phyloP scores from a whole-genome alignment of 371 early-diverging fungal genomes.

The Basidiobolus meristosporus region DNA sequence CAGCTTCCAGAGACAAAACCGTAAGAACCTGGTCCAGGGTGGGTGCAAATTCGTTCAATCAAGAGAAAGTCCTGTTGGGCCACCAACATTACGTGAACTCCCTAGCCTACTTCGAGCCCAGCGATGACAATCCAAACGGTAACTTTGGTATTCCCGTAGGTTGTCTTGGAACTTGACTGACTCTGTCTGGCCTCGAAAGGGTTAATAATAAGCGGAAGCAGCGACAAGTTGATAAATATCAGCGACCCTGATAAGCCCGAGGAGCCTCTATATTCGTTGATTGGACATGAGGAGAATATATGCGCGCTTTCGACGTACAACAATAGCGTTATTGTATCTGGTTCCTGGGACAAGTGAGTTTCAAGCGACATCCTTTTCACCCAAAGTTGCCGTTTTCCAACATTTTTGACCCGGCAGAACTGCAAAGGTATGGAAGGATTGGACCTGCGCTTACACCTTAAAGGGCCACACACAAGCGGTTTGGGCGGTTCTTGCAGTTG shows the following conservation, averaged over 20 bases:
- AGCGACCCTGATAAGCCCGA: slow-evolving; percentile 39
- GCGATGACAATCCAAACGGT: slow-evolving; percentile 41
- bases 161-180: too few species aligned
- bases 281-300: slow-evolving; percentile 80
- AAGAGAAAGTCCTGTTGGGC: slow-evolving; percentile 27
- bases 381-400: slow-evolving; percentile 9
- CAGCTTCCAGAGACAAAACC: slow-evolving; percentile 64
- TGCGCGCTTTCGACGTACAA: slow-evolving; percentile 46
- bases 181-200: slow-evolving; percentile 35
- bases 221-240: slow-evolving; percentile 65
- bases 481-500: slow-evolving; percentile 70
- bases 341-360: slow-evolving; percentile 92
- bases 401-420: slow-evolving; percentile 23
- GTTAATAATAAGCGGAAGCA: slow-evolving; percentile 62
- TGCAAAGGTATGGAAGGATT: slow-evolving; percentile 73
- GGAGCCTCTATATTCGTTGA: slow-evolving; percentile 39
- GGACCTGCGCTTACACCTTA: slow-evolving; percentile 39
- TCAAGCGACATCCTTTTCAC: not conserved
- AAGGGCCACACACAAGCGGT: slow-evolving; percentile 76
- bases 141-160: not conserved
- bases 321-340: slow-evolving; percentile 63
- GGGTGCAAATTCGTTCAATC: slow-evolving; percentile 21
- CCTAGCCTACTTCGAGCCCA: slow-evolving; percentile 37
- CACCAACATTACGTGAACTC: slow-evolving; percentile 74
- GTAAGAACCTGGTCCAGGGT: slow-evolving; percentile 32